These are phyloP conservation scores for Sophora flavescens DNA, from an alignment of 306 rosid genomes.

Conservation along the genomic window DNA sequence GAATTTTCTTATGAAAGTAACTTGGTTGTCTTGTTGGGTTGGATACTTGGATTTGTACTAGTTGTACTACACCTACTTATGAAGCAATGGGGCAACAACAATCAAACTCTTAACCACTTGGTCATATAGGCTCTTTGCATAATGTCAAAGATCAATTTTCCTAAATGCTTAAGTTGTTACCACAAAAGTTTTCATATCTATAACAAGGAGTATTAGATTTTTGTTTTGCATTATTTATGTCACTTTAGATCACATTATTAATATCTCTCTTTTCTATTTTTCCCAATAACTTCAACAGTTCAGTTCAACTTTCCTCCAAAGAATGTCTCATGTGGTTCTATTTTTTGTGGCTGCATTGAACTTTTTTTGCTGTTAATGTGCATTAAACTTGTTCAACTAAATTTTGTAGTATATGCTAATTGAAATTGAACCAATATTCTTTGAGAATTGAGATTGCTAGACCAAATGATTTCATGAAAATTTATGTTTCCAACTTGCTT, in stretches of 20 bases:
- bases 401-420: background rate
- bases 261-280: no score
- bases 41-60: background rate
- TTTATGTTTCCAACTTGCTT: background rate
- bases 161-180: background rate
- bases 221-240: no score
- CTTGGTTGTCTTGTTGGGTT: background rate
- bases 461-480: background rate
- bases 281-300: no score
- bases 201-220: no score
- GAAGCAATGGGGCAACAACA: background rate
- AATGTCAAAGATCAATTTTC: background rate
- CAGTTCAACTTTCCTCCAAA: slow-evolving; percentile 13
- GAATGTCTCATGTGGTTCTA: background rate
- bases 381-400: slow-evolving; percentile 15
- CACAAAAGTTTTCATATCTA: background rate
- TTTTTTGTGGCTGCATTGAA: background rate
- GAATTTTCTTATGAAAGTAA: background rate
- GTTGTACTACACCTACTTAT: background rate
- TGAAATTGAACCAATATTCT: background rate
- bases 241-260: no score
- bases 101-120: background rate
- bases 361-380: background rate
- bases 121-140: background rate
- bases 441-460: background rate